Evolutionary conservation across 2,329 filamentous ascomycete genomes (phyloP).

Genomic region (Exophiala xenobiotica): DNA sequence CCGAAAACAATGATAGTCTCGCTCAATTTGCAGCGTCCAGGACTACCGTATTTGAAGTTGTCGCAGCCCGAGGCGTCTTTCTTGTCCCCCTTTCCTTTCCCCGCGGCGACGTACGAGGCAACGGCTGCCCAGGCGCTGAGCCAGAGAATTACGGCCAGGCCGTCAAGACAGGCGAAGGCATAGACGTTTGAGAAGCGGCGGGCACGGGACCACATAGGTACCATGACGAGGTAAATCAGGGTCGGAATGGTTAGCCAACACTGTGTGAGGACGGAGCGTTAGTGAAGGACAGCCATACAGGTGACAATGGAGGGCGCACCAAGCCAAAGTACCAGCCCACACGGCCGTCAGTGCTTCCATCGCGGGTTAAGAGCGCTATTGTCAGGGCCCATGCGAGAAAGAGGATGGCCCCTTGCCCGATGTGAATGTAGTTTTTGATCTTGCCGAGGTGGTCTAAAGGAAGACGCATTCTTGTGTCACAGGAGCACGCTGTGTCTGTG

Average conservation of each 20-base stretch:
- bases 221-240: conserved; percentile 59
- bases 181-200: conserved; percentile 60
- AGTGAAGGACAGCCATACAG: background rate
- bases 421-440: conserved; percentile 57
- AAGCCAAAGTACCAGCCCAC: conserved; percentile 56
- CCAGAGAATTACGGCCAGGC: conserved; percentile 57
- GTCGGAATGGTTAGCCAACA: conserved; percentile 61
- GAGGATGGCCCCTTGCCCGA: conserved; percentile 54
- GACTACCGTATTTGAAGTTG: conserved; percentile 55
- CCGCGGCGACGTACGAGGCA: conserved; percentile 56
- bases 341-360: conserved; percentile 53
- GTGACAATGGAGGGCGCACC: conserved; percentile 6
- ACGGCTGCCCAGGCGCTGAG: conserved; percentile 59
- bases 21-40: conserved; percentile 57
- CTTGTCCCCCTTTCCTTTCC: conserved; percentile 51
- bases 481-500: too few species aligned
- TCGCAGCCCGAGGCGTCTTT: conserved; percentile 51
- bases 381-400: conserved; percentile 60
- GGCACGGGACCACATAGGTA: conserved; percentile 61
- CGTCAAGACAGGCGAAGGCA: conserved; percentile 57
- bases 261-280: conserved; percentile 36
- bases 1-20: conserved; percentile 57
- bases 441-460: conserved; percentile 45
- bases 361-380: conserved; percentile 58
- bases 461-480: conserved; percentile 26